Evolutionary conservation across 2,329 filamentous ascomycete genomes (phyloP), one percentile per base, ranked within the genome.

Genomic region (Alternaria angustiovoidea): DNA sequence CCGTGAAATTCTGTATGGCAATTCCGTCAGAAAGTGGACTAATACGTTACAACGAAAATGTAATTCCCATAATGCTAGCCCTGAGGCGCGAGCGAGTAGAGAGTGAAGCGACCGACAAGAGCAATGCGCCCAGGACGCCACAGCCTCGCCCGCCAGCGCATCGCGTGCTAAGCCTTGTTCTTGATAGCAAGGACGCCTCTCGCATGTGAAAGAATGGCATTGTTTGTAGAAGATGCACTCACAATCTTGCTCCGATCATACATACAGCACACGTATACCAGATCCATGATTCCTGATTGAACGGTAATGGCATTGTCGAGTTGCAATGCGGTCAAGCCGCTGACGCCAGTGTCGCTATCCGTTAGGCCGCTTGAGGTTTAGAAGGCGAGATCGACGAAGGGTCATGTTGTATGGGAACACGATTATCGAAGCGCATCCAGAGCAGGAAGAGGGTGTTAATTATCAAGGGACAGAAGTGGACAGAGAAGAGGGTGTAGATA

Each of bases 221-320:
- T 20, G n/a, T 16, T 7, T 5, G 20, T 24, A 24, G 5, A n/a
- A 8, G 38, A 49, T 14, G 43, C 26, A 73, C 79, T 66, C 71
- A 83, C 81, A 82, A 75, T 73, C 81, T 70, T 14, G 78, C 71
- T 66, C 71, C 63, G 34, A 81, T 78, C 54, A 83, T 79, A 7
- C 73, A 63, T 4, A 81, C 59, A 9, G 79, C 80, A 52, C 80
- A 72, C 16, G 75, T 73, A 65, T 76, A 83, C 81, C 81, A 83
- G 42, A 81, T 81, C 81, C 81, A 83, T 54, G 78, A 80, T 68
- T 83, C 81, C 41, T 78, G 73, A 26, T 72, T 72, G 52, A 83
- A 78, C 5, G 64, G 54, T 46, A 69, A 52, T 20, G 51, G 18
- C 69, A 72, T 72, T 44, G 54, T 57, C 51, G 48, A 34, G 52